These are phyloP conservation scores for Penicillium sp. DNA, from an alignment of 2,329 filamentous ascomycete genomes.

Conservation along the genomic window DNA sequence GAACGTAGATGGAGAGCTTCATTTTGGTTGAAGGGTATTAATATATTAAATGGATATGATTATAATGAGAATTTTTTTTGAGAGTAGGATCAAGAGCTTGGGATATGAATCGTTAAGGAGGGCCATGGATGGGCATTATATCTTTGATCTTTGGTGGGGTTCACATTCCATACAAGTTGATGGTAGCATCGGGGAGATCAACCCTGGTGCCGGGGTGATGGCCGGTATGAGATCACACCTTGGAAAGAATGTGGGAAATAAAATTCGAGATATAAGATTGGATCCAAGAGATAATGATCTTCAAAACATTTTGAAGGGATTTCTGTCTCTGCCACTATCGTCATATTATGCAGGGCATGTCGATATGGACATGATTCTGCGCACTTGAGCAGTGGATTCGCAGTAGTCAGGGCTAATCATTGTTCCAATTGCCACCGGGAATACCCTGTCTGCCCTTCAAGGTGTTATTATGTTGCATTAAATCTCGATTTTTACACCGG, in stretches of 20 bases:
- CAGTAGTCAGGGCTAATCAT: neutral
- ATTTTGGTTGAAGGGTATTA: neutral
- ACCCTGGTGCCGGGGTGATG: neutral
- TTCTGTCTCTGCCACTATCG: neutral
- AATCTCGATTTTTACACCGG: neutral
- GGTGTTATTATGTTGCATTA: neutral
- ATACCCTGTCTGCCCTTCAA: neutral
- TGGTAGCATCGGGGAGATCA: neutral
- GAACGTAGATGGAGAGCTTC: slow-evolving; percentile 12
- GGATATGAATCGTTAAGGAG: neutral
- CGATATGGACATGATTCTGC: neutral
- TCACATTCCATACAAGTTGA: neutral
- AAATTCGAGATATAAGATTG: neutral
- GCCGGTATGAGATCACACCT: neutral
- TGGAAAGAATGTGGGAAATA: neutral
- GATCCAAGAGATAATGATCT: too few relatives aligned
- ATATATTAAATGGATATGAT: neutral
- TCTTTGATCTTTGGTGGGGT: neutral
- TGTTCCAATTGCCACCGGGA: neutral
- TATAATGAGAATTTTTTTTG: neutral
- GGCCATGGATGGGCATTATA: neutral
- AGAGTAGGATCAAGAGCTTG: neutral
- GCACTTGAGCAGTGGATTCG: too few relatives aligned
- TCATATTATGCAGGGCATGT: neutral
- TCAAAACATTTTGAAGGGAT: too few relatives aligned